Evolutionary conservation across 495 filamentous ascomycete species (phyloP).

Genomic region (Apodospora peruviana): DNA sequence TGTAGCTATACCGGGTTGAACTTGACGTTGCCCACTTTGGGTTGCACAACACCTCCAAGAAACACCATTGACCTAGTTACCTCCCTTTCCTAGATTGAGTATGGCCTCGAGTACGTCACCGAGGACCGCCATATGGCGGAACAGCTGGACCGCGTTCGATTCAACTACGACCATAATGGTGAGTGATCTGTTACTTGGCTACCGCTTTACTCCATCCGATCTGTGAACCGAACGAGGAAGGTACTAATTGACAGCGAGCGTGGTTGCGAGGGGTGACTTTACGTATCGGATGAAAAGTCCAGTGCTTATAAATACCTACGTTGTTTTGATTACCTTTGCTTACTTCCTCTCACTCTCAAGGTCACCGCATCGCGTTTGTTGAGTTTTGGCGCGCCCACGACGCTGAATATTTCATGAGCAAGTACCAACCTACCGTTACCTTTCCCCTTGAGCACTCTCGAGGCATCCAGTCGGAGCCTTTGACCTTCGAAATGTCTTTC

Average conservation of each 20-base stretch:
- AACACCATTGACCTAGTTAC: neutral
- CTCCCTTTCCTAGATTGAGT: conserved; percentile 16
- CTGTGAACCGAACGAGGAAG: too few species aligned
- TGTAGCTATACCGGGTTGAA: neutral
- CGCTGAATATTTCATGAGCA: conserved; percentile 61
- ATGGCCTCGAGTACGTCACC: conserved; percentile 25
- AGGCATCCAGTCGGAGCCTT: conserved; percentile 38
- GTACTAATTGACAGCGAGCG: too few species aligned
- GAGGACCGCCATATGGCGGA: conserved; percentile 24
- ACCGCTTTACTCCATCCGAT: too few species aligned
- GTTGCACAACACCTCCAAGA: neutral
- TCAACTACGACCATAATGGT: conserved; percentile 26
- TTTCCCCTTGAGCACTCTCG: conserved; percentile 25
- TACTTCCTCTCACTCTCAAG: conserved; percentile 8
- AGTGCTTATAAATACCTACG: neutral
- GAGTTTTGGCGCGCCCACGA: conserved; percentile 37
- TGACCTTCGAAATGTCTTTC: conserved; percentile 55
- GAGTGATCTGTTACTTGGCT: neutral
- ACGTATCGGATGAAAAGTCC: too few species aligned
- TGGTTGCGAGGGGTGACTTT: too few species aligned
- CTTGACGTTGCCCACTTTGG: neutral
- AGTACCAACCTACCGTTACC: conserved; percentile 57
- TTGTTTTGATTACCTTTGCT: neutral
- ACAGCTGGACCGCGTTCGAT: conserved; percentile 20
- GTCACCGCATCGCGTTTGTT: conserved; percentile 30